Evolutionary conservation across 192 early-diverging fungal genomes (phyloP).

Genomic region (Backusella tarrabulga): DNA sequence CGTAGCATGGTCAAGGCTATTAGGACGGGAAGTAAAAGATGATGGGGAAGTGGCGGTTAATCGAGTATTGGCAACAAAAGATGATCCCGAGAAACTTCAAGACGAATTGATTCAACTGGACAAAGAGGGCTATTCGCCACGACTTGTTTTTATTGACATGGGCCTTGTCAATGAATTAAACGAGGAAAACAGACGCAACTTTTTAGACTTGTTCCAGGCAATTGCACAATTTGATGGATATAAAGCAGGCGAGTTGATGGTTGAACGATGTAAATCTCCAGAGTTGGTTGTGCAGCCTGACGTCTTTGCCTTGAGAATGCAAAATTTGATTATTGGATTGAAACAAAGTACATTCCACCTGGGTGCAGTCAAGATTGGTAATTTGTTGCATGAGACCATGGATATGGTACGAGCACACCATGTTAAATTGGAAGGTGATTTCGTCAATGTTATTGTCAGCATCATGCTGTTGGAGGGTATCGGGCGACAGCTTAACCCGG

Average conservation of each 20-base stretch:
- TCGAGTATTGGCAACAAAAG: slow-evolving; percentile 31
- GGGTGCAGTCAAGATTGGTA: slow-evolving; percentile 76
- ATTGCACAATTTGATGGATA: slow-evolving; percentile 86
- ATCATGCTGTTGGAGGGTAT: slow-evolving; percentile 95
- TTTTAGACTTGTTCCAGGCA: slow-evolving; percentile 88
- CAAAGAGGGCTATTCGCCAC: slow-evolving; percentile 69
- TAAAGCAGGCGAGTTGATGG: slow-evolving; percentile 81
- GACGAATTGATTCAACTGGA: slow-evolving; percentile 51
- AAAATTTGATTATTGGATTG: slow-evolving; percentile 69
- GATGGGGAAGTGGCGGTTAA: slow-evolving; percentile 40
- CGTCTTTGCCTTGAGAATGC: slow-evolving; percentile 82
- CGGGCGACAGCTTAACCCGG: slow-evolving; percentile 85
- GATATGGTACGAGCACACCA: slow-evolving; percentile 87
- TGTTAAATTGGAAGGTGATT: slow-evolving; percentile 93
- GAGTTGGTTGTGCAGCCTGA: slow-evolving; percentile 69
- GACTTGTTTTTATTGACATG: slow-evolving; percentile 86
- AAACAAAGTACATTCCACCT: slow-evolving; percentile 73
- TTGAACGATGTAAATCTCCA: slow-evolving; percentile 78
- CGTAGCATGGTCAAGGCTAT: slow-evolving; percentile 33
- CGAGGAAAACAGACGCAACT: slow-evolving; percentile 73
- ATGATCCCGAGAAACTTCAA: slow-evolving; percentile 45
- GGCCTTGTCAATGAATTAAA: slow-evolving; percentile 86
- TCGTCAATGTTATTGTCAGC: slow-evolving; percentile 89
- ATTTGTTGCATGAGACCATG: slow-evolving; percentile 81
- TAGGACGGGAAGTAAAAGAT: slow-evolving; percentile 28